Base-by-base conservation (phyloP, 345 rosid genomes). In the Salix dunnii region DNA sequence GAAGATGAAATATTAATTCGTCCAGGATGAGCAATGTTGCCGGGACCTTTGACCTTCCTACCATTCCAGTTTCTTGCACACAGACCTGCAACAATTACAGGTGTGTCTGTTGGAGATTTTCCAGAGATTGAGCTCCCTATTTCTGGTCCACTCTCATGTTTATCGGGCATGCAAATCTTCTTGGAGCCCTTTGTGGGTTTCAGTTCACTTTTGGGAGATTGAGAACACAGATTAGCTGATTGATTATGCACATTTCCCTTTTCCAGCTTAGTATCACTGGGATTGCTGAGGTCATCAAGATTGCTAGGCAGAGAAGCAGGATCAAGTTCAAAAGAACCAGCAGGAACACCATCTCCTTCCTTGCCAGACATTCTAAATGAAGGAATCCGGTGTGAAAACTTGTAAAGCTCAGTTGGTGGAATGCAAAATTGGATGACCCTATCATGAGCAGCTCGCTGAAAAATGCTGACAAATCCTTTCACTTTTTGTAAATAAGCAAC, bases 311-410 rank as follows among this genome's bases (percentile, higher is more conserved):
- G 78, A 76, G 94, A 80, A 74, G 88, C 91, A 30, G 97, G 88
- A 83, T 96, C 97, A 25, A 93, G 82, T 80, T 96, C 99, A 43
- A 88, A 87, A 76, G 96, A 90, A 42, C 91, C 94, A 51, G 74
- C 84, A 73, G 94, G 97, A 38, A 91, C 90, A 82, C 89, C 94
- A 71, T 81, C 75, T 79, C 90, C 76, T 89, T 96, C 99, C 43
- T 73, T 81, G 70, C 97, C 98, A 58, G 90, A 84, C 94, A 93
- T 82, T 83, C 74, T 86, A 77, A 82, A 85, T 3, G 97, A 87
- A 0, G 97, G 98, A 72, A 90, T 73, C 70, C 61, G 86, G 82
- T 96, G 99, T 10, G 98, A 91, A 84, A 96, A 96, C 55, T 94
- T 86, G 71, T 74, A 88, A 68, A 89, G 77, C 67, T 93, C 89